phyloP scores from a whole-genome alignment of 2,329 filamentous ascomycete genomes.

The Talaromyces albobiverticillius region DNA sequence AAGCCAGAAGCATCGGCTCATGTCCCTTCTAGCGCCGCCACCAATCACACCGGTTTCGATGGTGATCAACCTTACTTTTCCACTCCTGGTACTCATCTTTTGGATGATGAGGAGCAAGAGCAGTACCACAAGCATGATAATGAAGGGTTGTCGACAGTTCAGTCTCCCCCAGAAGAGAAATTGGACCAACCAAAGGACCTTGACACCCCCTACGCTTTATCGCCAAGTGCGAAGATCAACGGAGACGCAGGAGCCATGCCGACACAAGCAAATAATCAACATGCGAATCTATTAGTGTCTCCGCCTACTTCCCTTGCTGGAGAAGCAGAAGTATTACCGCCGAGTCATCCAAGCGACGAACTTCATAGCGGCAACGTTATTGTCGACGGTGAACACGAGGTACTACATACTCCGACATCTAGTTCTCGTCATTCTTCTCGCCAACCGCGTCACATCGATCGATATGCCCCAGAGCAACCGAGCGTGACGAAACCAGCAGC shows the following conservation, averaged over 20 bases:
- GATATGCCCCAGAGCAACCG: constrained; percentile 35
- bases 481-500: constrained; percentile 24
- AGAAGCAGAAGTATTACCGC: constrained; percentile 34
- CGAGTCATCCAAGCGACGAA: constrained; percentile 26
- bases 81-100: constrained; percentile 15
- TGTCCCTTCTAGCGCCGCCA: constrained; percentile 22
- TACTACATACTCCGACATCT: constrained; percentile 34
- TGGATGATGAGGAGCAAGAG: constrained; percentile 11
- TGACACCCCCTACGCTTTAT: constrained; percentile 32
- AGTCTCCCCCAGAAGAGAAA: constrained; percentile 11
- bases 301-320: constrained; percentile 44
- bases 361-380: constrained; percentile 20
- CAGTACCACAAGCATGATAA: constrained; percentile 2
- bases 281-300: constrained; percentile 40
- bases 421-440: constrained; percentile 45
- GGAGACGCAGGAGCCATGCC: constrained; percentile 28
- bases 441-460: constrained; percentile 40
- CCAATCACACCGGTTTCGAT: constrained; percentile 20
- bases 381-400: constrained; percentile 24
- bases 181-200: constrained; percentile 19
- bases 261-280: constrained; percentile 27
- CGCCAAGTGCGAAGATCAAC: constrained; percentile 35
- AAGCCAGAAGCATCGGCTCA: constrained; percentile 35
- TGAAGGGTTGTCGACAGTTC: constrained; percentile 10
- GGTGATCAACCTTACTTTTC: constrained; percentile 16